Evolutionary conservation across 257 asterid genomes (phyloP).

Genomic region (Capsicum pubescens): DNA sequence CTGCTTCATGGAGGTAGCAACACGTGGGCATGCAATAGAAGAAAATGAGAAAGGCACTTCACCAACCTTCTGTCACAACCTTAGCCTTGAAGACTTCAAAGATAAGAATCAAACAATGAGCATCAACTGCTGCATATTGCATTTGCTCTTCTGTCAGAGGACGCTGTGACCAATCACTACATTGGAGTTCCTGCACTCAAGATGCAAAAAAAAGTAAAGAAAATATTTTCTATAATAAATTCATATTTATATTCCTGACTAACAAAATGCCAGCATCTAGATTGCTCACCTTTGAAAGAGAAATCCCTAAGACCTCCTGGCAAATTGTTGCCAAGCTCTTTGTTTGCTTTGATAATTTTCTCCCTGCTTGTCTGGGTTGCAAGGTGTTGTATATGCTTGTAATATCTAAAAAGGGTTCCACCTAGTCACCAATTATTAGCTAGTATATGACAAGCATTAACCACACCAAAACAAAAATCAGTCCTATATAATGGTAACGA

Average conservation of each 20-base stretch:
- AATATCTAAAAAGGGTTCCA: conserved; percentile 86
- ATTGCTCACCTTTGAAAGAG: conserved; percentile 72
- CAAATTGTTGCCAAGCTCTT: conserved; percentile 88
- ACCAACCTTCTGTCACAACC: conserved; percentile 74
- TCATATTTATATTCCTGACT: neutral
- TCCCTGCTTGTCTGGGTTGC: conserved; percentile 59
- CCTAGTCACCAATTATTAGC: conserved; percentile 49
- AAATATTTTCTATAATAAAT: neutral
- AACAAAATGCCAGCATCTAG: conserved; percentile 4
- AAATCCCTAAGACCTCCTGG: conserved; percentile 76
- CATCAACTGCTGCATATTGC: conserved; percentile 88
- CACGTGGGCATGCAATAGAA: conserved; percentile 3
- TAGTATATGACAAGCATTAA: neutral
- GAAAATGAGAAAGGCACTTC: neutral
- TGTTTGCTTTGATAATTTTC: conserved; percentile 61
- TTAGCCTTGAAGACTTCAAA: conserved; percentile 65
- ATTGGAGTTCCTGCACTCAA: conserved; percentile 77
- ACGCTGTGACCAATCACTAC: conserved; percentile 97
- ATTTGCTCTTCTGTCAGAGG: conserved; percentile 89
- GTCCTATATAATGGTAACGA: neutral
- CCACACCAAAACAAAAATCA: conserved; percentile 21
- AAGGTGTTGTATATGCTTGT: conserved; percentile 64
- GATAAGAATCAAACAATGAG: conserved; percentile 76
- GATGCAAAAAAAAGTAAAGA: neutral
- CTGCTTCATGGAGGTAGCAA: neutral